Evolutionary conservation across 2,329 filamentous ascomycete genomes (phyloP), one percentile per base, ranked within the genome.

Genomic region (Coniella lustricola): DNA sequence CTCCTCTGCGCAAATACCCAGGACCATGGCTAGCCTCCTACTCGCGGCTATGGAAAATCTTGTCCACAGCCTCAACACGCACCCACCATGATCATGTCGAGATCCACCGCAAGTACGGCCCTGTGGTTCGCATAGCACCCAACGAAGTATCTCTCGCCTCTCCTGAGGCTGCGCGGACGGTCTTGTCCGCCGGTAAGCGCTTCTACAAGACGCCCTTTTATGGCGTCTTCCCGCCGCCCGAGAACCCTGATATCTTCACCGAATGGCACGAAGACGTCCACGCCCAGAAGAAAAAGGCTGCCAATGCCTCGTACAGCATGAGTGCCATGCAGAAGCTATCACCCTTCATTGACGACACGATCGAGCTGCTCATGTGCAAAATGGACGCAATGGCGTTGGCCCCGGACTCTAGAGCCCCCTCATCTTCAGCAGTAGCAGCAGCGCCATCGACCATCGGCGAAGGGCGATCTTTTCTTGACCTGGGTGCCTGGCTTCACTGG

Each of bases 231-330:
- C 75, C 75, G 25, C 75, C 75, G 3, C 70, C 73, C 0, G 73
- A 76, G 61, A 77, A 78, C 62, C 74, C 75, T 5, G 75, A 79
- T 51, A 77, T 79, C 58, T 79, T 79, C 62, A 78, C 76, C 35
- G 75, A 79, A 59, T 71, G 67, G 14, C 65, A 74, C 46, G 75
- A 78, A 60, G 65, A 70, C 7, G 70, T 74, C n/a, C 76, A 79
- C 58, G 73, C 74, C 0, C 66, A 68, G 51, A 77, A 77, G 67
- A 79, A 78, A 62, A 69, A 72, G 57, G 70, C 74, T 4, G 71
- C 70, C 54, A 73, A 72, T 42, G 69, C 72, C 32, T 71, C 73
- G 0, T 77, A 77, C 59, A 71, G 68, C 59, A 75, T 77, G 73
- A 68, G 70, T 0, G 70, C 71, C 7, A 76, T 76, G 73, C 69